Conservation (phyloP, 768 basidiomycete genomes). For the Pisolithus tinctorius region DNA sequence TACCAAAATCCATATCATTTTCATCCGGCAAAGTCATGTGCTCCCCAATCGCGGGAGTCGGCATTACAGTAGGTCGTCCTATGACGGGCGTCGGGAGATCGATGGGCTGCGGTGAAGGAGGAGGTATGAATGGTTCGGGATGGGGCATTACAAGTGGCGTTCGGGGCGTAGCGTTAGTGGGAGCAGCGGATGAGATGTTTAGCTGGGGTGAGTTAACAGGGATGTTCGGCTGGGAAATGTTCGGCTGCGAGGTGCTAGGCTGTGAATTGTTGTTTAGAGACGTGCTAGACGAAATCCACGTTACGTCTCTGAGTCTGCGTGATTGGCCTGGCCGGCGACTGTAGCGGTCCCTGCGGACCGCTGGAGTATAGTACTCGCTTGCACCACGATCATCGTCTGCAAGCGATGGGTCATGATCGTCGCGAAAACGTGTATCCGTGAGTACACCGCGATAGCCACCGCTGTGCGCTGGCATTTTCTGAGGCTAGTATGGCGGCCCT, state of each 20-base stretch:
- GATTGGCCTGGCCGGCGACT: conserved; percentile 13
- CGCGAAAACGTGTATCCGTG: conserved; percentile 8
- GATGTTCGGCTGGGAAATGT: neutral
- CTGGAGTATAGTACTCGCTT: conserved; percentile 4
- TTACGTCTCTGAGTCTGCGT: conserved; percentile 16
- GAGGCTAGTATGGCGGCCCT: neutral
- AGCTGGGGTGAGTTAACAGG: neutral
- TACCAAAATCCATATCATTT: neutral
- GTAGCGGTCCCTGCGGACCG: conserved; percentile 17
- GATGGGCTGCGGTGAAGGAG: conserved; percentile 8
- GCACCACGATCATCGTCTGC: neutral
- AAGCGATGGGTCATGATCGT: neutral
- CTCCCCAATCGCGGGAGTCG: conserved; percentile 19
- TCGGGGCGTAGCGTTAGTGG: conserved; percentile 1
- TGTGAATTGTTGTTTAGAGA: neutral
- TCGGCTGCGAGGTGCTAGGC: neutral
- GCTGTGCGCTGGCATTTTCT: conserved; percentile 19
- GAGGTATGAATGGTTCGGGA: conserved; percentile 3
- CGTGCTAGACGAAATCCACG: conserved; percentile 13
- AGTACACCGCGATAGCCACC: conserved; percentile 17
- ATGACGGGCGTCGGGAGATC: conserved; percentile 8
- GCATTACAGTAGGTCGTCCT: conserved; percentile 12
- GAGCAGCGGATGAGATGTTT: conserved; percentile 3
- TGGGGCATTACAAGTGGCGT: conserved; percentile 4
- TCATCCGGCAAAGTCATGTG: conserved; percentile 22